phyloP scores from a whole-genome alignment of 2,329 filamentous ascomycete species.

The Paecilomyces variotii region DNA sequence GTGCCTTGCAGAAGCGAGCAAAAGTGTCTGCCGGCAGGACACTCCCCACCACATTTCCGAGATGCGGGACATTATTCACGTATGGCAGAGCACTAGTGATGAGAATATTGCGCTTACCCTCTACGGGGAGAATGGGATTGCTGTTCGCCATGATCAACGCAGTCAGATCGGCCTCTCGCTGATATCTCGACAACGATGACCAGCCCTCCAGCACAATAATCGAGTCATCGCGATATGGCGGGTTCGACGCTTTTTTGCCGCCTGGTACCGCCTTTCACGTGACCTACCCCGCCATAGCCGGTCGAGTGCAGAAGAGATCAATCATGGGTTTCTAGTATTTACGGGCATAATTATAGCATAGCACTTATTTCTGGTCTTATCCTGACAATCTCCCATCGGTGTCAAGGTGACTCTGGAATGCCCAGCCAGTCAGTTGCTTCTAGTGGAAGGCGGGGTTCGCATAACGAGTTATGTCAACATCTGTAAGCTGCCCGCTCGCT shows the following conservation, averaged over 20 bases:
- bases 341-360: background rate
- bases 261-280: background rate
- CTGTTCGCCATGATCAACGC: conserved; percentile 4
- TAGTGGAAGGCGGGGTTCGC: background rate
- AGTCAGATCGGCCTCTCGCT: background rate
- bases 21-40: conserved; percentile 87
- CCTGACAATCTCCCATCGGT: background rate
- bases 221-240: background rate
- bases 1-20: conserved; percentile 42
- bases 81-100: conserved; percentile 90
- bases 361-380: background rate
- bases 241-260: background rate
- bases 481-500: background rate
- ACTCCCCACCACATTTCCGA: conserved; percentile 82
- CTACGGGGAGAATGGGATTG: conserved; percentile 50
- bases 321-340: background rate
- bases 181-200: background rate
- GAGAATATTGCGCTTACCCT: conserved; percentile 77
- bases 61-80: conserved; percentile 69
- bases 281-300: background rate
- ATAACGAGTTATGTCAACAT: background rate
- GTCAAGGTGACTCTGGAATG: background rate
- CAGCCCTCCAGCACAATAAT: background rate
- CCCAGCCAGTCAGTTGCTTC: background rate
- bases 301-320: background rate